Conservation (phyloP, 192 early-diverging fungal genomes). For the Gamsiella multidivaricata region DNA sequence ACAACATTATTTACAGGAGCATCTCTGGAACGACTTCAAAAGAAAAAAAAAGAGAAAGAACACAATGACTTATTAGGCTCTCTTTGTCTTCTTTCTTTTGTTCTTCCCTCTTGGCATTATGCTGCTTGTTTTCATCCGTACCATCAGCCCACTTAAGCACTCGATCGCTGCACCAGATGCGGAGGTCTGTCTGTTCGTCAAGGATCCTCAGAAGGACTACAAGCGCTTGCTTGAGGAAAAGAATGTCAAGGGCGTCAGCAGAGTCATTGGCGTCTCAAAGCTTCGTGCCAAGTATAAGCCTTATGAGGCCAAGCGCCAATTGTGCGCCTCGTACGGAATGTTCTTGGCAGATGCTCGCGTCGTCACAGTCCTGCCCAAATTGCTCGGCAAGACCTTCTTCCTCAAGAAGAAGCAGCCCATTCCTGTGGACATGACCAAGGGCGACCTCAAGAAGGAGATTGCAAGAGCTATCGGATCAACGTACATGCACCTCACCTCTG, state of each 20-base stretch:
- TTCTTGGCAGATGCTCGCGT: conserved; percentile 92
- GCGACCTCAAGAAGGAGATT: conserved; percentile 72
- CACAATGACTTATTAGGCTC: too few species aligned
- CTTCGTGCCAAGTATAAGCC: conserved; percentile 83
- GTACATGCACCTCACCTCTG: conserved; percentile 68
- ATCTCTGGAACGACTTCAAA: too few species aligned
- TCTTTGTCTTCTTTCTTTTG: neutral
- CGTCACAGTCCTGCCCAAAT: conserved; percentile 75
- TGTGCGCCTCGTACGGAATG: conserved; percentile 81
- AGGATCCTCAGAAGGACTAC: conserved; percentile 83
- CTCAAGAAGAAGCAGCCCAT: conserved; percentile 85
- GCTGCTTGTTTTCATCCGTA: too few species aligned
- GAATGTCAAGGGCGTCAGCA: conserved; percentile 68
- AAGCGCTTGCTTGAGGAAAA: conserved; percentile 77
- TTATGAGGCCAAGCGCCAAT: conserved; percentile 82
- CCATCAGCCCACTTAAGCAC: conserved; percentile 77
- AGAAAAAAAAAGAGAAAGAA: too few species aligned
- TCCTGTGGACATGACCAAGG: conserved; percentile 73
- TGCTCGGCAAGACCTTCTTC: conserved; percentile 89
- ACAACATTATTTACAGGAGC: too few species aligned
- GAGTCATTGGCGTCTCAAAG: conserved; percentile 83
- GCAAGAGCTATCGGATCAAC: conserved; percentile 68
- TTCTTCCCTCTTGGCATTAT: neutral
- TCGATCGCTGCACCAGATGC: conserved; percentile 71
- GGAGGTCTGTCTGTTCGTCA: conserved; percentile 90